phyloP scores from a whole-genome alignment of 352 stramenopile species.

The Poterioochromonas sp. region DNA sequence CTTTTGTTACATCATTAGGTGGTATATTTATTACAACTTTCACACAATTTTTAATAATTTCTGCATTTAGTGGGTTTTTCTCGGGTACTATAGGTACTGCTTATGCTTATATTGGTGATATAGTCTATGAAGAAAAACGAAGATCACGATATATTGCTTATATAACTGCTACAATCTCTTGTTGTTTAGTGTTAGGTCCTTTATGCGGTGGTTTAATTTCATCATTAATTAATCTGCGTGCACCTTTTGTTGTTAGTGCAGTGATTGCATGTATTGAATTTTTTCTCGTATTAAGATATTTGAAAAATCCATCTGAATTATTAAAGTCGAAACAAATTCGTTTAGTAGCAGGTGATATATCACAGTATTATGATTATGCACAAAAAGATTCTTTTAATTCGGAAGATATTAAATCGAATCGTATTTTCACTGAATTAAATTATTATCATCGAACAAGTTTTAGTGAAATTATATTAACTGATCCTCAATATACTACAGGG shows the following conservation, averaged over 20 bases:
- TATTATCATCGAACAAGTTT: too few relatives aligned
- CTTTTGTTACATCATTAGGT: neutral
- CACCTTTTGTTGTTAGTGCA: neutral
- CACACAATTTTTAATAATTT: neutral
- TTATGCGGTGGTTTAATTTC: neutral
- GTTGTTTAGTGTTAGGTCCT: neutral
- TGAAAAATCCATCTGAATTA: neutral
- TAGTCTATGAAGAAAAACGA: neutral
- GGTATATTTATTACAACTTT: neutral
- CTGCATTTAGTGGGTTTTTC: neutral
- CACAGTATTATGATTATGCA: neutral
- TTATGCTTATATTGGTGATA: slow-evolving; percentile 2
- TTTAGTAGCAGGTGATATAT: neutral
- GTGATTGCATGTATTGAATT: neutral
- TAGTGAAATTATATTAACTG: too few relatives aligned
- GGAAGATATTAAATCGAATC: too few relatives aligned
- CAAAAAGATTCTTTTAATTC: too few relatives aligned
- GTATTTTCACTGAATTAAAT: too few relatives aligned
- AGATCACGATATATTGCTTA: neutral
- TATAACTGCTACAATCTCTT: neutral
- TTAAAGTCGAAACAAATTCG: too few relatives aligned
- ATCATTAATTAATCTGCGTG: neutral
- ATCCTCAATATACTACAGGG: too few relatives aligned
- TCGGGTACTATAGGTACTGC: neutral
- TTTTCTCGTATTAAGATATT: neutral